These are phyloP conservation scores for Candida coquimbonensis DNA, from an alignment of 805 yeast species.

Conservation along the genomic window DNA sequence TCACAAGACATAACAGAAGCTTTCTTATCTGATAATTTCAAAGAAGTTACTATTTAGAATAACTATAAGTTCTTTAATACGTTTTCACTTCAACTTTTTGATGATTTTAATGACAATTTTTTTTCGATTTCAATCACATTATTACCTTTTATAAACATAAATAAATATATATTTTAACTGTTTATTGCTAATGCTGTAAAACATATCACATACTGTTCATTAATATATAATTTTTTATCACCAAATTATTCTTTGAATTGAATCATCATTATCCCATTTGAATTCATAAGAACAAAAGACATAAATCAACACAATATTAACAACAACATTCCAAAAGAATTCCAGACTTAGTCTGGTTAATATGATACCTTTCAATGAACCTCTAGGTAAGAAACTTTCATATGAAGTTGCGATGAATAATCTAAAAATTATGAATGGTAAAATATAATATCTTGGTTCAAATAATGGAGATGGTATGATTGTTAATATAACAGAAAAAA, in stretches of 20 bases:
- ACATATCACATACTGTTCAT: too few relatives aligned
- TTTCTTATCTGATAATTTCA: slow-evolving; percentile 14
- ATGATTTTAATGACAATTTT: background rate
- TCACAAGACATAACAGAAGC: slow-evolving; percentile 8
- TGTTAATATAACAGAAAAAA: slow-evolving; percentile 48
- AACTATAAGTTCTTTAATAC: background rate
- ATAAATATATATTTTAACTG: too few relatives aligned
- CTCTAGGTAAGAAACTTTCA: slow-evolving; percentile 21
- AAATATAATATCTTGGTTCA: slow-evolving; percentile 87
- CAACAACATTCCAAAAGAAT: slow-evolving; percentile 49
- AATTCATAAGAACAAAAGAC: slow-evolving; percentile 61
- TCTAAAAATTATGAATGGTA: slow-evolving; percentile 76
- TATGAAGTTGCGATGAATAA: slow-evolving; percentile 40
- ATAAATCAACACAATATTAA: slow-evolving; percentile 45
- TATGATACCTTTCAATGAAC: slow-evolving; percentile 15
- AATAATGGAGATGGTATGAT: slow-evolving; percentile 86
- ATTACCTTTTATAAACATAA: too few relatives aligned
- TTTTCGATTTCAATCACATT: too few relatives aligned
- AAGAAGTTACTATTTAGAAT: slow-evolving; percentile 15
- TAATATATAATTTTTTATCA: slow-evolving; percentile 23
- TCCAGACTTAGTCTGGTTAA: slow-evolving; percentile 42
- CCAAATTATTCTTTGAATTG: slow-evolving; percentile 84
- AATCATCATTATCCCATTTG: slow-evolving; percentile 56
- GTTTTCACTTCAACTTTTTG: too few relatives aligned
- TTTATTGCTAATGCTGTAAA: too few relatives aligned